A percentile compares a stretch with the other conserved stretches of the same genome.
Evolutionary conservation across 2,329 filamentous ascomycete species (phyloP).

Genomic region (Stemphylium beticola): DNA sequence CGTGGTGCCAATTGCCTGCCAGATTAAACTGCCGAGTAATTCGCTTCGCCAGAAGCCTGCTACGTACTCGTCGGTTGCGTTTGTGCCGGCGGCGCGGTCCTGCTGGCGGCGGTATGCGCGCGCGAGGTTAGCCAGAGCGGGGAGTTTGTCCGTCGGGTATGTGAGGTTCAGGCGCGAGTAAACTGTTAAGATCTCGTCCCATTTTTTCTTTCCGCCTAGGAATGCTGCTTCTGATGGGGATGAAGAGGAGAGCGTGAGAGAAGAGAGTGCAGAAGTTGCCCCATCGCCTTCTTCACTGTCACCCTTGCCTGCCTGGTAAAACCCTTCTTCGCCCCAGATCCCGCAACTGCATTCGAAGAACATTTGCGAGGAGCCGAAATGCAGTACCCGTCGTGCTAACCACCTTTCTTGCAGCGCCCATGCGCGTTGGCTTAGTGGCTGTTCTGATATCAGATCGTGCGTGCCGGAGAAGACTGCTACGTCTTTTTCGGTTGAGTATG

Average conservation of each 20-base stretch:
- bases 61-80: no score
- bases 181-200: not conserved
- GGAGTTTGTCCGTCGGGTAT: not conserved
- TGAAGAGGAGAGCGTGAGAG: not conserved
- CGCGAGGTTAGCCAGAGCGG: not conserved
- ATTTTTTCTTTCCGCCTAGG: not conserved
- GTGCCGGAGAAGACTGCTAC: not conserved
- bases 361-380: not conserved
- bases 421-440: not conserved
- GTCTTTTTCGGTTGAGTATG: not conserved
- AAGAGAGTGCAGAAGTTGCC: not conserved
- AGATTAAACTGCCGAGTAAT: no score
- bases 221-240: not conserved
- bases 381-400: not conserved
- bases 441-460: not conserved
- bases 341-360: no score
- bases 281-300: not conserved
- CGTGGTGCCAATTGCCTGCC: no score
- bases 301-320: no score
- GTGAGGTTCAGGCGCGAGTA: not conserved
- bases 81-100: no score
- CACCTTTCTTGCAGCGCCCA: not conserved
- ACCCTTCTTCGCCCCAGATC: no score
- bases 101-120: no score
- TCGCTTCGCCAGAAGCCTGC: no score